These are phyloP conservation scores for Camellia lanceoleosa DNA, from an alignment of 148 eudicot species.

Conservation along the genomic window DNA sequence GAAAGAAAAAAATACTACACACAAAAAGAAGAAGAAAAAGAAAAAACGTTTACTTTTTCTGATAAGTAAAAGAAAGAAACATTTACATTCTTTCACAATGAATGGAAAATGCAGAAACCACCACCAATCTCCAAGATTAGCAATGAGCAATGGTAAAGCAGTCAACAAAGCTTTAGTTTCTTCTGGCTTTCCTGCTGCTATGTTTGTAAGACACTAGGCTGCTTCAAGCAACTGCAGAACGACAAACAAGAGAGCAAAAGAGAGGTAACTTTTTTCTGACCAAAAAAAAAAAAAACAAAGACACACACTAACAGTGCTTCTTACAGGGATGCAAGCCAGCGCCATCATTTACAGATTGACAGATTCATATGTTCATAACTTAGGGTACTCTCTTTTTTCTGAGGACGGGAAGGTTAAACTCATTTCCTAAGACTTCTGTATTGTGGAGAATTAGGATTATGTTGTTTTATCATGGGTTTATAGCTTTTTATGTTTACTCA, in stretches of 20 bases:
- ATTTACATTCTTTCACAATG: neutral
- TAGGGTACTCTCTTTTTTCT: neutral
- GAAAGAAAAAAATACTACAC: neutral
- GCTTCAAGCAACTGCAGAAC: constrained; percentile 83
- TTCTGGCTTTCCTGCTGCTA: constrained; percentile 94
- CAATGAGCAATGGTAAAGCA: constrained; percentile 88
- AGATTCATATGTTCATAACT: neutral
- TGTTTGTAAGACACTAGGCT: constrained; percentile 98
- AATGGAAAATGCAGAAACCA: neutral
- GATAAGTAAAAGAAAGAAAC: neutral
- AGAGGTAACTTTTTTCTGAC: neutral
- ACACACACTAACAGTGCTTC: too few species aligned
- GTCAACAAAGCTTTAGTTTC: constrained; percentile 89
- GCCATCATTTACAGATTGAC: neutral
- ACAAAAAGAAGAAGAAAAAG: too few species aligned
- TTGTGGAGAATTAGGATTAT: neutral
- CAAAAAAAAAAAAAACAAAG: too few species aligned
- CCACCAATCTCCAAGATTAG: constrained; percentile 87
- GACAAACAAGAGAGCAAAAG: constrained; percentile 2
- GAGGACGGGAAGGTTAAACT: neutral
- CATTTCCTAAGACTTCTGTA: neutral
- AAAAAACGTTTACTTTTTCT: too few species aligned
- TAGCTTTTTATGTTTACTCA: too few species aligned
- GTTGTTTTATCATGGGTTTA: too few species aligned
- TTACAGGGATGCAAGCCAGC: neutral